A percentile compares a stretch with the other conserved stretches of the same genome.
These are phyloP conservation scores for Emericellopsis atlantica DNA, from an alignment of 2,329 filamentous ascomycete genomes.

Conservation along the genomic window DNA sequence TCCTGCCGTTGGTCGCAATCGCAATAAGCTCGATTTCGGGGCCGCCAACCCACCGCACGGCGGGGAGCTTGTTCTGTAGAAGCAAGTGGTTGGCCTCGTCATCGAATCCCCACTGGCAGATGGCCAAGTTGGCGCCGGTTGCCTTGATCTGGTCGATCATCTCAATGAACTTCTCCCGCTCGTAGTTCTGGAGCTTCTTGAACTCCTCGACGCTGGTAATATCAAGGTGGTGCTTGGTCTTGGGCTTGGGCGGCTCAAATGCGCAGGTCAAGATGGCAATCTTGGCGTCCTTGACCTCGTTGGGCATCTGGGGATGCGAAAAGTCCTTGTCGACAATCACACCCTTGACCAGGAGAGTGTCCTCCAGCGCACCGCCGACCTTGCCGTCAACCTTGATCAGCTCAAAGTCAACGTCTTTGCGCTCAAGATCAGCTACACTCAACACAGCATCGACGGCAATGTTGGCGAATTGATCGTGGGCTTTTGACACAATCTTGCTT, in stretches of 20 bases:
- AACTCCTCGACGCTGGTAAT: slow-evolving; percentile 97
- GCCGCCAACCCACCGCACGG: slow-evolving; percentile 94
- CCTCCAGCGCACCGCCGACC: slow-evolving; percentile 86
- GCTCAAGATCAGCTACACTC: slow-evolving; percentile 88
- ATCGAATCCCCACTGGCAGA: slow-evolving; percentile 99
- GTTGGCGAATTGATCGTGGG: slow-evolving; percentile 94
- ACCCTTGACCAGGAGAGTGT: slow-evolving; percentile 89
- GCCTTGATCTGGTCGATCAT: slow-evolving; percentile 99
- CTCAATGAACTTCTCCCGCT: slow-evolving; percentile 90
- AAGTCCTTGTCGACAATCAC: slow-evolving; percentile 99
- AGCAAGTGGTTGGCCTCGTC: slow-evolving; percentile 97
- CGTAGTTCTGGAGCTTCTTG: slow-evolving; percentile 93
- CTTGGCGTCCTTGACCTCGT: slow-evolving; percentile 89
- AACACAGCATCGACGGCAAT: slow-evolving; percentile 96
- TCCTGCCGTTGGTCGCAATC: slow-evolving; percentile 95
- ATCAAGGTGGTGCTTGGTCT: slow-evolving; percentile 98
- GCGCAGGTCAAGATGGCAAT: slow-evolving; percentile 95
- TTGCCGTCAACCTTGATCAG: slow-evolving; percentile 99
- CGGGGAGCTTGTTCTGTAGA: slow-evolving; percentile 89
- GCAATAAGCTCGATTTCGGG: slow-evolving; percentile 98
- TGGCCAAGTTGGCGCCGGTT: slow-evolving; percentile 90
- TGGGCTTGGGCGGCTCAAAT: slow-evolving; percentile 97
- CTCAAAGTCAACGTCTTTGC: slow-evolving; percentile 97
- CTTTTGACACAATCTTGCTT: slow-evolving; percentile 98
- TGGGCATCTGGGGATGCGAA: slow-evolving; percentile 97